Evolutionary conservation across 192 early-diverging fungal species (phyloP), one percentile per base, ranked within the genome.

Genomic region (Geranomyces michiganensis): DNA sequence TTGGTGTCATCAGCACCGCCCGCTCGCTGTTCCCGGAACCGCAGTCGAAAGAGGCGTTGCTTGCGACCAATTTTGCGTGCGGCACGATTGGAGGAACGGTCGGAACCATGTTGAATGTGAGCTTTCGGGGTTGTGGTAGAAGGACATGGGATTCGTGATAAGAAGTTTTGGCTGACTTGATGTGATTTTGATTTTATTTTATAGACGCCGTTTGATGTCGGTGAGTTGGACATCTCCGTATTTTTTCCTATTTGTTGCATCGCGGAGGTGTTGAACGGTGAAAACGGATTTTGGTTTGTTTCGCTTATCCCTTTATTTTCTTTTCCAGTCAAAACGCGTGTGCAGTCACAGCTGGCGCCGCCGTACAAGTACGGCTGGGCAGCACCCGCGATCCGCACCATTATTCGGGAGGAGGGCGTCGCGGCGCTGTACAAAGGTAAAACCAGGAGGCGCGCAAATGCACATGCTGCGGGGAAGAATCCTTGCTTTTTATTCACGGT

Each of bases 81-180:
- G 96, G 96, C 44, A 84, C 92, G 15, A 88, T 95, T 73, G 96
- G 96, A 63, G 96, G 96, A 33, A 95, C 93, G 14, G 83, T 95
- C 65, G 96, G 93, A 36, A 98, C 96, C 5, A 86, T 93, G 46
- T 79, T 94, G 45, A 98, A 98, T 81, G 77, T 80, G 58, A 76
- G 70, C 30, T 24, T 13, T 53, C 26, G n/a, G n/a, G n/a, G n/a
- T n/a, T 27, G 22, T 1, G 30, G 45, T 76, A 10, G 12, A 58
- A 47, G 46, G 22, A 58, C 56, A 22, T 17, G 27, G 19, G 10
- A 12, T 10, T 24, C 56, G 10, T 12, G 10, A 12, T 9, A 58
- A 27, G 22, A 12, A 12, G 10, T 66, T 68, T 68, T 15, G 10
- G 24, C n/a, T 43, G 27, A 24, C 27, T 56, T 17, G 44, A 17